A percentile compares a stretch with the other conserved stretches of the same genome.
These are phyloP conservation scores for Amanita molliuscula DNA, from an alignment of 768 basidiomycete species.

Conservation along the genomic window DNA sequence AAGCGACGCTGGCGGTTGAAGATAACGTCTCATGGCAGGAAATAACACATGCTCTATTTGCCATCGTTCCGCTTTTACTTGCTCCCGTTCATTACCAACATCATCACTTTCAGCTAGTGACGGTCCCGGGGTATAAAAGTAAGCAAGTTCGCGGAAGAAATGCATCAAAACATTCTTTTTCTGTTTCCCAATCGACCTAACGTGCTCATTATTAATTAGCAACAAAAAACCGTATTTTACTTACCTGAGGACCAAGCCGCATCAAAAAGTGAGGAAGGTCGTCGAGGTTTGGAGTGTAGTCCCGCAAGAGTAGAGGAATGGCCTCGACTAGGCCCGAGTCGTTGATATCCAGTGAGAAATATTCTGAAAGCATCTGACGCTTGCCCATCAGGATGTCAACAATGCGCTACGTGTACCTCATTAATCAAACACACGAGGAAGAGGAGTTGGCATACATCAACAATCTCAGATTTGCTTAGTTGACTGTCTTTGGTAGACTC, in stretches of 20 bases:
- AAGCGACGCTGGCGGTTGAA: slow-evolving; percentile 55
- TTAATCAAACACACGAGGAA: background rate
- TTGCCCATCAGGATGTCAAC: slow-evolving; percentile 44
- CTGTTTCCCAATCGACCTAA: slow-evolving; percentile 58
- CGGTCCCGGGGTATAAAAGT: slow-evolving; percentile 76
- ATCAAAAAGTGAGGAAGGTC: slow-evolving; percentile 85
- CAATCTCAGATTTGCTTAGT: slow-evolving; percentile 50
- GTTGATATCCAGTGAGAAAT: slow-evolving; percentile 74
- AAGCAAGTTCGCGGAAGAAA: slow-evolving; percentile 83
- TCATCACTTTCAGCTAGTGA: slow-evolving; percentile 10
- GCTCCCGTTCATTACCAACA: slow-evolving; percentile 23
- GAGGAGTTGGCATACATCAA: slow-evolving; percentile 40
- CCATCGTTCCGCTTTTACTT: slow-evolving; percentile 62
- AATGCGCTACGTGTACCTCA: slow-evolving; percentile 40
- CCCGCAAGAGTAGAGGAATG: slow-evolving; percentile 74
- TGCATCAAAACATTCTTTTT: slow-evolving; percentile 78
- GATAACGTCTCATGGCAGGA: slow-evolving; percentile 72
- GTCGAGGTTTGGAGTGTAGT: slow-evolving; percentile 86
- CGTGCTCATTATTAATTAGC: background rate
- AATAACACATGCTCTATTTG: slow-evolving; percentile 89
- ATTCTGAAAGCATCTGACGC: slow-evolving; percentile 84
- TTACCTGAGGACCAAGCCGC: slow-evolving; percentile 85
- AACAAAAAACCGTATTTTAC: slow-evolving; percentile 6
- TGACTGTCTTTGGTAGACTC: slow-evolving; percentile 43
- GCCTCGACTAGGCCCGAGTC: slow-evolving; percentile 58